Conservation (phyloP, 1,284 basidiomycete species). For the Pseudozyma pruni region DNA sequence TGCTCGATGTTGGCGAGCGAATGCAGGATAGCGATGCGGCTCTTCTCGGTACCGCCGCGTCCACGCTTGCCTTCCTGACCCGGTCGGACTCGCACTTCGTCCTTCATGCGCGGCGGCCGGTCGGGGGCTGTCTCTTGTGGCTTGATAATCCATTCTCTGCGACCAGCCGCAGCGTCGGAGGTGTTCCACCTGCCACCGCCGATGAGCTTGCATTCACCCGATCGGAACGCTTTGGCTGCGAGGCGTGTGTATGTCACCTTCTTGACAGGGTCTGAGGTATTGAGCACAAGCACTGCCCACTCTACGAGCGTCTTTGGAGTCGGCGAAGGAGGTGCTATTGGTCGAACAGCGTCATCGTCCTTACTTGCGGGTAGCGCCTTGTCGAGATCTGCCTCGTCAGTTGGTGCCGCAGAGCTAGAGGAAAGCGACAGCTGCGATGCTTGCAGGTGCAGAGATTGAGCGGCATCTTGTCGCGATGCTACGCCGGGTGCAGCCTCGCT, state of each 20-base stretch:
- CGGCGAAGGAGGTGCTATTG: constrained; percentile 42
- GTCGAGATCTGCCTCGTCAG: background rate
- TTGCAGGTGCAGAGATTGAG: constrained; percentile 31
- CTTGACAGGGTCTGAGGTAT: constrained; percentile 77
- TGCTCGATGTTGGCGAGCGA: constrained; percentile 90
- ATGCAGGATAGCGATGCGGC: constrained; percentile 79
- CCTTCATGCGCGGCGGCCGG: constrained; percentile 73
- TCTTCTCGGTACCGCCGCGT: constrained; percentile 73
- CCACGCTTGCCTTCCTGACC: constrained; percentile 74
- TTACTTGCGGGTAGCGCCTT: background rate
- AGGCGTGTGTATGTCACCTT: constrained; percentile 79
- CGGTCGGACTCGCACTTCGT: constrained; percentile 74
- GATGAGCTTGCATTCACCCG: constrained; percentile 76
- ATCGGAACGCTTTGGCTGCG: constrained; percentile 77
- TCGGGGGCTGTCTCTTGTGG: constrained; percentile 72
- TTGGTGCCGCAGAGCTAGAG: constrained; percentile 36
- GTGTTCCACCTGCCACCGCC: constrained; percentile 69
- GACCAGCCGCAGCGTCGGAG: constrained; percentile 6
- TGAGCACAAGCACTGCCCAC: constrained; percentile 80
- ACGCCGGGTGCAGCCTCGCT: constrained; percentile 74
- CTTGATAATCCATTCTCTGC: constrained; percentile 41
- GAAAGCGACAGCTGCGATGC: constrained; percentile 17
- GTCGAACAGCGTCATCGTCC: background rate
- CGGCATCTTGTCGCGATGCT: constrained; percentile 24
- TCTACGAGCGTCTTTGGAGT: constrained; percentile 74